phyloP scores from a whole-genome alignment of 2,329 filamentous ascomycete genomes.

The Escovopsis weberi region DNA sequence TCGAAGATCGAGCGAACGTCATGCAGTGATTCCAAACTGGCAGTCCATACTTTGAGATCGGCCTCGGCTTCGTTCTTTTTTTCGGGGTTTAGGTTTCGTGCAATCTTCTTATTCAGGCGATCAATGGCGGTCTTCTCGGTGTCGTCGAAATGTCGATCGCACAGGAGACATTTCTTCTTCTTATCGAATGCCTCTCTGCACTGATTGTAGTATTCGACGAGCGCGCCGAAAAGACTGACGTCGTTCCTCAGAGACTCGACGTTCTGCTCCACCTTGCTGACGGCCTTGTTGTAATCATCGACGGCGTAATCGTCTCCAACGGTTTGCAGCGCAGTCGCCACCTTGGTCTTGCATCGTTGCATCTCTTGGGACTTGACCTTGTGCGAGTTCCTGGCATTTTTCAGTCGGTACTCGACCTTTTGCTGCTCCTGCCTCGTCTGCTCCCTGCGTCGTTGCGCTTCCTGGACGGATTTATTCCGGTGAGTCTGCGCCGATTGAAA shows the following conservation, averaged over 20 bases:
- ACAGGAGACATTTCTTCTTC: slow-evolving; percentile 63
- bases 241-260: slow-evolving; percentile 49
- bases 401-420: slow-evolving; percentile 60
- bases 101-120: slow-evolving; percentile 52
- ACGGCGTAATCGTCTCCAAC: slow-evolving; percentile 31
- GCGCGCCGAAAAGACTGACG: slow-evolving; percentile 51
- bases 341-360: slow-evolving; percentile 42
- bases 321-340: slow-evolving; percentile 32
- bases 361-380: slow-evolving; percentile 50
- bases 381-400: slow-evolving; percentile 47
- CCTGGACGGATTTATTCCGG: slow-evolving; percentile 42
- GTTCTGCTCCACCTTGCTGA: slow-evolving; percentile 39
- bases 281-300: slow-evolving; percentile 38
- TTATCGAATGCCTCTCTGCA: slow-evolving; percentile 52
- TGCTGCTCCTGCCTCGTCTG: slow-evolving; percentile 56
- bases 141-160: slow-evolving; percentile 53
- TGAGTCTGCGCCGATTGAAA: slow-evolving; percentile 50
- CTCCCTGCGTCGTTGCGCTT: slow-evolving; percentile 58
- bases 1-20: slow-evolving; percentile 57
- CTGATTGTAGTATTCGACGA: slow-evolving; percentile 56
- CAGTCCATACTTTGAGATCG: slow-evolving; percentile 37
- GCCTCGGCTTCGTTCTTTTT: slow-evolving; percentile 47
- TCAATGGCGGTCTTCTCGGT: slow-evolving; percentile 40
- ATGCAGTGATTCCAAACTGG: slow-evolving; percentile 43
- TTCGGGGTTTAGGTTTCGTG: slow-evolving; percentile 46